Base-by-base conservation (phyloP, 805 yeast genomes). In the Starmerella geochares region DNA sequence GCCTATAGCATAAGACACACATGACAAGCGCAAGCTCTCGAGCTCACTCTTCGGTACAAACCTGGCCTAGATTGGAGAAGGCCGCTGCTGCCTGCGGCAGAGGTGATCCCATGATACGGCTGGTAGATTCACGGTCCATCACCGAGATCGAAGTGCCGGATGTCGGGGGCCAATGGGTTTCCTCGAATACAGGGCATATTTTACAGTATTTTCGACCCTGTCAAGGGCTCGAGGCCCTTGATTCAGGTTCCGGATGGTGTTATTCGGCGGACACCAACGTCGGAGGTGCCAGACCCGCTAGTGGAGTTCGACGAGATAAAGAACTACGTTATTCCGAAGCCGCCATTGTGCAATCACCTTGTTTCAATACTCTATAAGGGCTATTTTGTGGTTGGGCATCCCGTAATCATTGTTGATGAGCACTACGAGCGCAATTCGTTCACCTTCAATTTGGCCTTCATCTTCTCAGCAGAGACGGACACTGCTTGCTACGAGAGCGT, bases 291-390 rank as follows among this genome's bases (percentile, higher is more conserved):
- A n/a, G 47, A 54, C 39, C 57, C 51, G 45, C 65, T 80, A 50
- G 81, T 86, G 60, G 81, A 83, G 58, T 92, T 94, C 64, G 94
- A 86, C 62, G 73, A 84, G 1, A 80, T 92, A 38, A 86, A 86
- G 62, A 90, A 86, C 70, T 92, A 85, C 63, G 77, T 92, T 41
- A 90, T 92, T 24, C 99, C 99, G 1, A 92, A 92, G 61, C 88
- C 95, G 0, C 86, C 82, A 42, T 71, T 92, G 21, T 92, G 97
- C 65, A 86, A 90, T 64, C 74, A 82, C 52, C 71, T 90, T 35
- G 74, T 94, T 20, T 77, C 92, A 1, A 72, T 87, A 58, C 80
- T 84, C 55, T 77, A 81, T 55, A 81, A 78, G 29, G 74, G 77
- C 40, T 84, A 77, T 62, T 70, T 86, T 51, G 77, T 94, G 1